Conservation (phyloP, 1,284 basidiomycete species). For the Cystobasidium slooffiae region DNA sequence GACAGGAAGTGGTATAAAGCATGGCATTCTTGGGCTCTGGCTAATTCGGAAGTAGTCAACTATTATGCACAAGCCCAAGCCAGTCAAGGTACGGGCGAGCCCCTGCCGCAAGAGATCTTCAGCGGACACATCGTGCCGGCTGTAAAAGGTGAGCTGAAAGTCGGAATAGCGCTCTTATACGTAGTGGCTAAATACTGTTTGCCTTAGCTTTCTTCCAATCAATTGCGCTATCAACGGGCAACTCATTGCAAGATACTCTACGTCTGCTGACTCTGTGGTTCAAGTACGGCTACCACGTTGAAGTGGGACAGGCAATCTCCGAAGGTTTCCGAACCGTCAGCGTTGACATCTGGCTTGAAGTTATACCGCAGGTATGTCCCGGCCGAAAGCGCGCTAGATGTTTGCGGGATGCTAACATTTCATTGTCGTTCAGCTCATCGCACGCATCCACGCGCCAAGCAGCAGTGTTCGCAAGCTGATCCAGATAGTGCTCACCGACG, state of each 20-base stretch:
- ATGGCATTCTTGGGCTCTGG: slow-evolving; percentile 98
- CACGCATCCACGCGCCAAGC: slow-evolving; percentile 94
- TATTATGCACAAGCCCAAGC: slow-evolving; percentile 60
- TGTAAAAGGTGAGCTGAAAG: slow-evolving; percentile 71
- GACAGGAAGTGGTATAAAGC: slow-evolving; percentile 97
- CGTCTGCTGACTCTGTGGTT: slow-evolving; percentile 97
- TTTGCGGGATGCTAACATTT: slow-evolving; percentile 8
- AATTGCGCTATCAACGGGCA: slow-evolving; percentile 85
- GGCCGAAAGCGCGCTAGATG: background rate
- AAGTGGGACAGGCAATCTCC: slow-evolving; percentile 87
- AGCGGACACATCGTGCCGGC: slow-evolving; percentile 85
- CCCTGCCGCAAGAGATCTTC: slow-evolving; percentile 70
- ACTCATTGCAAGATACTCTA: slow-evolving; percentile 92
- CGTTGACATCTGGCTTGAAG: slow-evolving; percentile 98
- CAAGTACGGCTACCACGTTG: slow-evolving; percentile 90
- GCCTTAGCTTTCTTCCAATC: slow-evolving; percentile 78
- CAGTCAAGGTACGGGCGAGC: slow-evolving; percentile 69
- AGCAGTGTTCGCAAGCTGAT: slow-evolving; percentile 86
- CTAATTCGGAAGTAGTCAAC: slow-evolving; percentile 94
- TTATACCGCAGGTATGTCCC: slow-evolving; percentile 83
- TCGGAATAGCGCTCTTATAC: background rate
- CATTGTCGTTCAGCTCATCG: slow-evolving; percentile 75
- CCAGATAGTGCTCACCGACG: slow-evolving; percentile 84
- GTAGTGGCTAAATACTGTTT: slow-evolving; percentile 4
- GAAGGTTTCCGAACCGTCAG: slow-evolving; percentile 87